Evolutionary conservation across 2,329 filamentous ascomycete genomes (phyloP), one percentile per base, ranked within the genome.

Genomic region (Ophiocordyceps camponoti-floridani): DNA sequence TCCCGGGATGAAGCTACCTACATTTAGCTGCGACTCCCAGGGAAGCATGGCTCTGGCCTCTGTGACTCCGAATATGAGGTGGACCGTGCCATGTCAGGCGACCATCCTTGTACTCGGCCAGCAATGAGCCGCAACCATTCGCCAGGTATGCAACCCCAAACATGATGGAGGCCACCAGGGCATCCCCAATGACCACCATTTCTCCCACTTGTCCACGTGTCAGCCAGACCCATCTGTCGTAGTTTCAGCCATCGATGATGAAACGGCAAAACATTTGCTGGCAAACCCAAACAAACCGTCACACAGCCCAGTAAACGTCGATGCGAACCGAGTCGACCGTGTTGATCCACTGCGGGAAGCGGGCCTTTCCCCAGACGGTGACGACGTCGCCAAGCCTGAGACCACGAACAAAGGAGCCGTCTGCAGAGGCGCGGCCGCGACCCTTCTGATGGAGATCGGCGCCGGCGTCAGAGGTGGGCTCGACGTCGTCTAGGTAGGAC

Each of bases 331-430:
- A 62, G 42, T 70, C 55, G 10, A 79, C 55, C 12, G 58, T 44
- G 48, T 79, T 79, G 1, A 45, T 41, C 77, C 77, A 81, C 0
- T 59, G 67, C 0, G 54, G 56, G 45, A 74, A 79, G 47, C 75
- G 66, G 2, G 73, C 66, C 56, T 72, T 76, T 1, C 62, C 75
- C 76, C 76, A 80, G 2, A 80, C 53, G 0, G 75, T 79, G 11
- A 80, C 58, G 16, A 76, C 67, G 50, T 81, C 77, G 1, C 77
- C 77, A n/a, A 75, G 50, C 50, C 66, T 68, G 50, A 81, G 53
- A 41, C 58, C 62, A 14, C 70, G 66, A 31, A 81, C 68, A 54
- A 77, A 79, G 35, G 66, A 58, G 1, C 77, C 77, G 44, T 68
- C 65, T 0, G 61, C 69, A 0, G 72, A 74, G 4, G 53, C 65